Percentiles rank a stretch among this genome's conserved stretches.
These are phyloP conservation scores for Scheffersomyces stambukii DNA, from an alignment of 1,139 yeast genomes.

Conservation along the genomic window DNA sequence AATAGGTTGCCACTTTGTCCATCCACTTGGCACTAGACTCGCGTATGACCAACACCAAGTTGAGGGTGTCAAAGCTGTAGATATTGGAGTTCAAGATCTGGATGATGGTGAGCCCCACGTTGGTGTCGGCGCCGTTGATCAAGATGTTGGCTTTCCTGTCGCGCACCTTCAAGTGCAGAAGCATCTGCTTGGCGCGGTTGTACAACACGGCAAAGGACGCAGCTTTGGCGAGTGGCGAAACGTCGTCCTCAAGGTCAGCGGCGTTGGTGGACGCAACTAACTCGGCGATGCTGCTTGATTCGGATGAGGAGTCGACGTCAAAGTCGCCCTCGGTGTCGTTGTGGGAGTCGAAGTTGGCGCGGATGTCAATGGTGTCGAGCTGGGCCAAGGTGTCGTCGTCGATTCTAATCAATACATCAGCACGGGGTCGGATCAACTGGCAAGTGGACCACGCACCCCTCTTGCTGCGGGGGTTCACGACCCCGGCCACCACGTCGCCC, in stretches of 20 bases:
- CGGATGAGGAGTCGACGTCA: slow-evolving; percentile 3
- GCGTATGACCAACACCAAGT: slow-evolving; percentile 30
- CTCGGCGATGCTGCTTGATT: too few species aligned
- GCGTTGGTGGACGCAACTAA: too few species aligned
- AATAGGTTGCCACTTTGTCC: slow-evolving; percentile 19
- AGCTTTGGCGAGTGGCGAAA: slow-evolving; percentile 34
- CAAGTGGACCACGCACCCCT: slow-evolving; percentile 38
- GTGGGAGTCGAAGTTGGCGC: slow-evolving; percentile 8
- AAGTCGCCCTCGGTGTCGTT: slow-evolving; percentile 14
- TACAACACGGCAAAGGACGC: slow-evolving; percentile 33
- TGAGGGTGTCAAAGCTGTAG: slow-evolving; percentile 18
- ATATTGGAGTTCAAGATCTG: slow-evolving; percentile 24
- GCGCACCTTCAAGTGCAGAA: slow-evolving; percentile 20
- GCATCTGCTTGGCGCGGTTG: slow-evolving; percentile 37
- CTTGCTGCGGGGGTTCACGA: slow-evolving; percentile 28
- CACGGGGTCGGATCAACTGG: slow-evolving; percentile 28
- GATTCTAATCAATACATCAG: slow-evolving; percentile 29
- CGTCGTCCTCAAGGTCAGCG: slow-evolving; percentile 7
- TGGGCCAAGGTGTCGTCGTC: slow-evolving; percentile 21
- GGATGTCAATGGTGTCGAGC: slow-evolving; percentile 17
- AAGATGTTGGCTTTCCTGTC: slow-evolving; percentile 23
- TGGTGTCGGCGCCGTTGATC: slow-evolving; percentile 45
- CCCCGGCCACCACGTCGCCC: slow-evolving; percentile 38
- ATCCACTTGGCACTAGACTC: slow-evolving; percentile 21
- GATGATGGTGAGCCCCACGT: slow-evolving; percentile 32